These are phyloP conservation scores for Amanita pseudoporphyria DNA, from an alignment of 768 basidiomycete species.

Conservation along the genomic window DNA sequence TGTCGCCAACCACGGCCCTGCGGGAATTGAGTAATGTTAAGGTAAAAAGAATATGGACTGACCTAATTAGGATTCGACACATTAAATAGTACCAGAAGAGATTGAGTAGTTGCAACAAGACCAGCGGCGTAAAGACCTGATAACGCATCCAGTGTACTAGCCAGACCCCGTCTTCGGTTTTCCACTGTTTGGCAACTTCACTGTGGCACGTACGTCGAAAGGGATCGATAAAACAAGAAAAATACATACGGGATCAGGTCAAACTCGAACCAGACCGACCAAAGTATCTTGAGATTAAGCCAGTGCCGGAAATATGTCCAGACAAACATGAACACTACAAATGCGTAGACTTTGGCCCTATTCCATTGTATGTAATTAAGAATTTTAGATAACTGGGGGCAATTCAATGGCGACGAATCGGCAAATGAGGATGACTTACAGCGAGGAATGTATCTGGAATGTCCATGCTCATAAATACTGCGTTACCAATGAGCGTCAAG, in stretches of 20 bases:
- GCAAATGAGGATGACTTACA: conserved; percentile 32
- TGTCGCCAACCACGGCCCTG: conserved; percentile 43
- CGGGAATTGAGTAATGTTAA: conserved; percentile 7
- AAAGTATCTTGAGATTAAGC: conserved; percentile 77
- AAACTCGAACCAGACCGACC: conserved; percentile 78
- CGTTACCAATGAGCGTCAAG: conserved; percentile 80
- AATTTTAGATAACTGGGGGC: conserved; percentile 64
- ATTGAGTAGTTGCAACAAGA: conserved; percentile 75
- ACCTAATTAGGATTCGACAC: conserved; percentile 67
- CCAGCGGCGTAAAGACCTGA: conserved; percentile 69
- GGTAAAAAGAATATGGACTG: conserved; percentile 14
- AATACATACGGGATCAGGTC: conserved; percentile 64
- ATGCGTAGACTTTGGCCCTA: conserved; percentile 50
- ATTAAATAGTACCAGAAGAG: conserved; percentile 92
- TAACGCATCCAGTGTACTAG: conserved; percentile 71
- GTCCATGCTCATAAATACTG: conserved; percentile 96
- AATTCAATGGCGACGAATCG: background rate
- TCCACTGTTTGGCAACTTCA: conserved; percentile 45
- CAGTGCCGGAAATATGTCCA: conserved; percentile 78
- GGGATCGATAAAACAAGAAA: background rate
- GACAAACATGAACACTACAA: conserved; percentile 52
- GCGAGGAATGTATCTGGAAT: conserved; percentile 85
- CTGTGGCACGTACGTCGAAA: conserved; percentile 21
- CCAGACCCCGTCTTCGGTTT: conserved; percentile 55
- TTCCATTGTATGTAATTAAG: conserved; percentile 79